Base-by-base conservation (phyloP, 75 land plant genomes). In the Gnetum montanum region DNA sequence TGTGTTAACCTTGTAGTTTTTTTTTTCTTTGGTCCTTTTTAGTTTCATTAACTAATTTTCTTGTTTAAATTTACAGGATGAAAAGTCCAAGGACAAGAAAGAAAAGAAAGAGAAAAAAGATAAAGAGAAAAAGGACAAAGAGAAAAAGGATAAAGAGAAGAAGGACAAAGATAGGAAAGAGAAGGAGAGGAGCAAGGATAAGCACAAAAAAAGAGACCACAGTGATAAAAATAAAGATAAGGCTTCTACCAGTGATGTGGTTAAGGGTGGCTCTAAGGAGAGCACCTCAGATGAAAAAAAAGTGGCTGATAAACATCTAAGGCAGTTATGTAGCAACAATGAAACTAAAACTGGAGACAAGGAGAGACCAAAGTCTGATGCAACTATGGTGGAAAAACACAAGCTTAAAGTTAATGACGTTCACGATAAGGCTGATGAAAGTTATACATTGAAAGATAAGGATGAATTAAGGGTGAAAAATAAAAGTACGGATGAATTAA, bases 1-100 rank as follows among this genome's bases (percentile, higher is more conserved):
- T n/a, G n/a, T n/a, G n/a, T n/a, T n/a, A n/a, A n/a, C n/a, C n/a
- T n/a, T n/a, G n/a, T n/a, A n/a, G n/a, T n/a, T n/a, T n/a, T n/a
- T n/a, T n/a, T n/a, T n/a, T n/a, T n/a, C n/a, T n/a, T n/a, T n/a
- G n/a, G n/a, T n/a, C n/a, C n/a, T n/a, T n/a, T n/a, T n/a, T n/a
- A n/a, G n/a, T n/a, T n/a, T n/a, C 29, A 52, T 15, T 52, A 18
- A 23, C n/a, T 41, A 31, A 33, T 7, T 52, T 52, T 29, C 15
- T 1, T 19, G n/a, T 52, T 20, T 20, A 18, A 8, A 5, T 3
- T 8, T 33, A 19, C 55, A 52, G 55, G 33, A 72, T 75, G 81
- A 77, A 51, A 77, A 77, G 53, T 69, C 36, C 47, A 72, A 69
- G 34, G 72, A 72, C 64, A 77, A 77, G 43, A 72, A 65, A 46